Evolutionary conservation across 768 basidiomycete species (phyloP).

Genomic region (Mycena polygramma): DNA sequence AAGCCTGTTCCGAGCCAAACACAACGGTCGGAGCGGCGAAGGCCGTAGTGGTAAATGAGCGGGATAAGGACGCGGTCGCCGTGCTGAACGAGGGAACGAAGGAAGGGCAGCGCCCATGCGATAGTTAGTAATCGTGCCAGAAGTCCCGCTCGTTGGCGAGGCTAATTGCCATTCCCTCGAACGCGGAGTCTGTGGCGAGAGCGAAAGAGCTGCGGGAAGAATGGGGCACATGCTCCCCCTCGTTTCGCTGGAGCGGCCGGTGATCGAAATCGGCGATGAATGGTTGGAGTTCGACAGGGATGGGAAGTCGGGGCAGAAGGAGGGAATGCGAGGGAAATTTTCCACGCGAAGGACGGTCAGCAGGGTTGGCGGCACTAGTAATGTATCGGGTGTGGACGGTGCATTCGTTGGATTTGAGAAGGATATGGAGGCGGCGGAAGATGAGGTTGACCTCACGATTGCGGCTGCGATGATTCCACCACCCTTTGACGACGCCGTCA

Average conservation of each 20-base stretch:
- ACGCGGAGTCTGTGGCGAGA: conserved; percentile 40
- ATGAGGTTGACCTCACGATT: conserved; percentile 45
- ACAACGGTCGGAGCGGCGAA: conserved; percentile 8
- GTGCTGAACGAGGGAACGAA: too few species aligned
- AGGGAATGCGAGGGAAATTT: not conserved
- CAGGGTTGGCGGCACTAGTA: conserved; percentile 35
- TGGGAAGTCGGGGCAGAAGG: conserved; percentile 9
- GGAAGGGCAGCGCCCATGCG: too few species aligned
- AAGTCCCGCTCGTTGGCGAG: too few species aligned
- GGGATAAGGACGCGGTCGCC: conserved; percentile 8
- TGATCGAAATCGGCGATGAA: conserved; percentile 17
- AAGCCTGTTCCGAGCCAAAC: conserved; percentile 14
- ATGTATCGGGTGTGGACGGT: conserved; percentile 38
- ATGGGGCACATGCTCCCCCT: too few species aligned
- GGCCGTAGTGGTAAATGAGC: not conserved
- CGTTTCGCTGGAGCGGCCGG: too few species aligned
- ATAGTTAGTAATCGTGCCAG: too few species aligned
- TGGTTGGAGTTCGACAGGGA: not conserved
- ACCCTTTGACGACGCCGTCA: conserved; percentile 52
- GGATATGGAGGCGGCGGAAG: conserved; percentile 44
- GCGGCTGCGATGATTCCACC: conserved; percentile 46
- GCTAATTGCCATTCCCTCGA: not conserved
- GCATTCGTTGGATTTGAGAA: not conserved
- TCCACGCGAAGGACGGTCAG: conserved; percentile 39
- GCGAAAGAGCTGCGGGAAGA: conserved; percentile 35